Evolutionary conservation across 2,329 filamentous ascomycete species (phyloP).

Genomic region (Diaporthe citri): DNA sequence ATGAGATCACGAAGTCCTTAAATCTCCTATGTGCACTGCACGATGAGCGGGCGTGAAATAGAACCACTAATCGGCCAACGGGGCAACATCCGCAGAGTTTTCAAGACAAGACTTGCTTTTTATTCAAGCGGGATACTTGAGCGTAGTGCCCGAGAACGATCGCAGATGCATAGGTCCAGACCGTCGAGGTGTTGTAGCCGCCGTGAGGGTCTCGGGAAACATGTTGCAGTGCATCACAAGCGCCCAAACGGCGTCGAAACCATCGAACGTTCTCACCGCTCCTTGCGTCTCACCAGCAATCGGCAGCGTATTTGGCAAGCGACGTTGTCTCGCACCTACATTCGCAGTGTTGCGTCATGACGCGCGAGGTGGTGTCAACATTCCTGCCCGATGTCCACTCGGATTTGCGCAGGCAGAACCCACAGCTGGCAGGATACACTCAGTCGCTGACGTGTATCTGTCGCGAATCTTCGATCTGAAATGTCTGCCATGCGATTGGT

Average conservation of each 20-base stretch:
- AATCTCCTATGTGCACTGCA: neutral
- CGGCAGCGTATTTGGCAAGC: neutral
- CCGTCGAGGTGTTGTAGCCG: neutral
- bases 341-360: neutral
- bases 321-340: neutral
- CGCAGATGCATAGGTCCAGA: constrained; percentile 4
- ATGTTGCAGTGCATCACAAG: constrained; percentile 24
- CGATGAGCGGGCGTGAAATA: neutral
- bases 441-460: constrained; percentile 1
- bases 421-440: neutral
- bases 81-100: neutral
- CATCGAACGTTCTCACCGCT: constrained; percentile 13
- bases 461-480: constrained; percentile 10
- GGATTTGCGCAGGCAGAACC: neutral
- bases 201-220: neutral
- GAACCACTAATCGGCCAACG: neutral
- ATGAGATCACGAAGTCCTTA: neutral
- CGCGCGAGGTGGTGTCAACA: constrained; percentile 1
- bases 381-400: neutral
- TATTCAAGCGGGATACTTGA: neutral
- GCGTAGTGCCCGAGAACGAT: too few relatives aligned
- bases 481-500: neutral
- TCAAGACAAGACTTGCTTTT: neutral
- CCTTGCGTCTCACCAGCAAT: neutral
- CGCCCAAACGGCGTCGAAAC: constrained; percentile 4